Percentiles rank a stretch among this genome's conserved stretches.
Evolutionary conservation across 495 filamentous ascomycete species (phyloP).

Genomic region (Terfezia claveryi): DNA sequence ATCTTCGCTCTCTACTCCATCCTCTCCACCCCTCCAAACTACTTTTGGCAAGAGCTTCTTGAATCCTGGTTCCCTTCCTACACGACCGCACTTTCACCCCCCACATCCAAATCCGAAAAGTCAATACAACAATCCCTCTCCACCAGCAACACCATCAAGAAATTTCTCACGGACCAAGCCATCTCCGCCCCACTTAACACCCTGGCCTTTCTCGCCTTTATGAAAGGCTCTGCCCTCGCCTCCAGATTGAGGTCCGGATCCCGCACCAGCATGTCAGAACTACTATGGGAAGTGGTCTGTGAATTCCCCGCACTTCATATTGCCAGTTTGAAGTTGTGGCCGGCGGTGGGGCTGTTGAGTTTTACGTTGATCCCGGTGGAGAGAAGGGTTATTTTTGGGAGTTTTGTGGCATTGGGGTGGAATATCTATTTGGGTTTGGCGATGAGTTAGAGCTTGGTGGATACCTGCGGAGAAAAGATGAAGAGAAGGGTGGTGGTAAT

Average conservation of each 20-base stretch:
- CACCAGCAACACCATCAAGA: conserved; percentile 49
- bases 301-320: conserved; percentile 50
- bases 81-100: neutral
- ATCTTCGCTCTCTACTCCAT: conserved; percentile 61
- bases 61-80: conserved; percentile 9
- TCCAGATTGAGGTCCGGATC: too few relatives aligned
- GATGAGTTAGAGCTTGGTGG: conserved; percentile 5
- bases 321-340: conserved; percentile 67
- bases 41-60: conserved; percentile 48
- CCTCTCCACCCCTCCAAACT: conserved; percentile 64
- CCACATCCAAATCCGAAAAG: neutral
- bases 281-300: conserved; percentile 4
- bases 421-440: conserved; percentile 64
- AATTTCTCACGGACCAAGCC: conserved; percentile 67
- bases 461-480: neutral
- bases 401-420: conserved; percentile 66
- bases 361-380: conserved; percentile 64
- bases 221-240: conserved; percentile 9
- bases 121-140: conserved; percentile 28
- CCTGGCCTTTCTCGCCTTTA: conserved; percentile 35
- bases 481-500: too few relatives aligned
- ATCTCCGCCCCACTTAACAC: conserved; percentile 58
- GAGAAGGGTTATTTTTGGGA: conserved; percentile 51
- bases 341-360: conserved; percentile 54
- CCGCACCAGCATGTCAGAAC: neutral